Evolutionary conservation across 2,329 filamentous ascomycete species (phyloP), one percentile per base, ranked within the genome.

Genomic region (Colletotrichum ledebouriae): DNA sequence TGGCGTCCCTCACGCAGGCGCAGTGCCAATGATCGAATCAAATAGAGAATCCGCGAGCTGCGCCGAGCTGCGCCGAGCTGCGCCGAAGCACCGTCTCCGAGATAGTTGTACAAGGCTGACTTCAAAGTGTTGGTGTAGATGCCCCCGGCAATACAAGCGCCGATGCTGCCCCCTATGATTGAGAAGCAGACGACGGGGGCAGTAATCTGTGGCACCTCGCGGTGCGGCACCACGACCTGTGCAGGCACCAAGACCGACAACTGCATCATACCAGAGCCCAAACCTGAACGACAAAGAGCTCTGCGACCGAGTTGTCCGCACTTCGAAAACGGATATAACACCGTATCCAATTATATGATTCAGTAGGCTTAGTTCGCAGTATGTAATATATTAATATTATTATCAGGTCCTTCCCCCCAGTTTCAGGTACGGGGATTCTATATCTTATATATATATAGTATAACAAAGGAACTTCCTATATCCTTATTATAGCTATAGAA

Each of bases 301-400:
- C 79, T 2, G 78, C 78, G 22, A 79, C 72, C 25, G 67, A 65
- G 20, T 71, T 71, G 11, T 73, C 73, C 0, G 77, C 74, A 33
- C 73, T 70, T 13, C 78, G 75, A 66, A 80, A 78, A 63, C 78
- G 70, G 59, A 80, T 77, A n/a, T n/a, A n/a, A n/a, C n/a, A n/a
- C n/a, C n/a, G n/a, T n/a, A n/a, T n/a, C n/a, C n/a, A n/a, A n/a
- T n/a, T n/a, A n/a, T n/a, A n/a, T n/a, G n/a, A n/a, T n/a, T n/a
- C n/a, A n/a, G n/a, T n/a, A n/a, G n/a, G n/a, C n/a, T n/a, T n/a
- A n/a, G n/a, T n/a, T n/a, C n/a, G n/a, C n/a, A n/a, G n/a, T n/a
- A n/a, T n/a, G n/a, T n/a, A n/a, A n/a, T n/a, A n/a, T n/a, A n/a
- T n/a, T n/a, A n/a, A n/a, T n/a, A n/a, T n/a, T n/a, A n/a, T n/a